Percentiles rank a stretch among this genome's conserved stretches.
Evolutionary conservation across 1,284 basidiomycete genomes (phyloP).

Genomic region (Sporisorium reilianum): DNA sequence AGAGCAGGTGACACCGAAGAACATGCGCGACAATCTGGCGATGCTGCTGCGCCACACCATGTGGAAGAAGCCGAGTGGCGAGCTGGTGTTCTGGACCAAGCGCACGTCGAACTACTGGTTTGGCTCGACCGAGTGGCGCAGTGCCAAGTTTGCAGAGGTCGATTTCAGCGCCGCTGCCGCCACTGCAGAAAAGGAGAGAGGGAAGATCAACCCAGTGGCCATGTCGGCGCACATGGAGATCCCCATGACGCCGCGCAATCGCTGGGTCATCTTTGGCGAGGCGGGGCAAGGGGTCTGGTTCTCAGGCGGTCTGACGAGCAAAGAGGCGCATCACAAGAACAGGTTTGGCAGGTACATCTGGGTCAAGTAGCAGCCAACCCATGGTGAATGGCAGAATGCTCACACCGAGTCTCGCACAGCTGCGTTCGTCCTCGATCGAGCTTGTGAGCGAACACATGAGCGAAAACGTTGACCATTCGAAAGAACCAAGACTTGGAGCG

Average conservation of each 20-base stretch:
- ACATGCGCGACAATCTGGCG: conserved; percentile 16
- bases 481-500: no score
- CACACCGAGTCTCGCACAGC: no score
- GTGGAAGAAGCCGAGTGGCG: conserved; percentile 19
- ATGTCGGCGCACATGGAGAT: conserved; percentile 28
- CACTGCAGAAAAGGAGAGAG: not conserved
- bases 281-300: conserved; percentile 25
- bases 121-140: conserved; percentile 31
- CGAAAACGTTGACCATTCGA: no score
- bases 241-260: conserved; percentile 17
- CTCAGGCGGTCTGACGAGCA: conserved; percentile 17
- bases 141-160: conserved; percentile 11
- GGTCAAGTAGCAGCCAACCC: no score
- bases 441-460: no score
- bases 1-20: conserved; percentile 14
- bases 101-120: conserved; percentile 16
- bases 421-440: no score
- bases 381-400: no score
- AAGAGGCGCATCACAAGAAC: conserved; percentile 9
- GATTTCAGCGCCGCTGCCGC: conserved; percentile 14
- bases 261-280: conserved; percentile 31
- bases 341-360: conserved; percentile 24
- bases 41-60: conserved; percentile 4
- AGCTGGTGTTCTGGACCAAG: conserved; percentile 19
- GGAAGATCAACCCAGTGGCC: conserved; percentile 12